phyloP scores from a whole-genome alignment of 352 stramenopile species.

The Globisporangium cystogenes region DNA sequence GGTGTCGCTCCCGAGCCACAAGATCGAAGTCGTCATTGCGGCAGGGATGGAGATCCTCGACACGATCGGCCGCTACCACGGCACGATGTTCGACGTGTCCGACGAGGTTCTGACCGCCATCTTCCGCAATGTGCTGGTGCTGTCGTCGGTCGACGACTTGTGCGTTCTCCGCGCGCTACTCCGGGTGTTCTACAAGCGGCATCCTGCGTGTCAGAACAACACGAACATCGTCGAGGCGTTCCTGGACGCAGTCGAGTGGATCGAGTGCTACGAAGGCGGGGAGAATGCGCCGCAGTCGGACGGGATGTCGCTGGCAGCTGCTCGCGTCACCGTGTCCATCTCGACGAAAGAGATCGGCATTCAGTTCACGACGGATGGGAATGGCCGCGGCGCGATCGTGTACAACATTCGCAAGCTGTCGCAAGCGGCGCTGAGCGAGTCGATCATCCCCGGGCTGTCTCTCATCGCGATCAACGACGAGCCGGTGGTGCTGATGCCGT shows the following conservation, averaged over 20 bases:
- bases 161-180: slow-evolving; percentile 43
- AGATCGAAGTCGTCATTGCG: slow-evolving; percentile 68
- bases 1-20: slow-evolving; percentile 76
- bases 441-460: slow-evolving; percentile 63
- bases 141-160: slow-evolving; percentile 57
- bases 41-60: slow-evolving; percentile 44
- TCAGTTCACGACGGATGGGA: slow-evolving; percentile 75
- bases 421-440: slow-evolving; percentile 66
- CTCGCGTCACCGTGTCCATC: slow-evolving; percentile 68
- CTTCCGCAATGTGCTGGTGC: slow-evolving; percentile 66
- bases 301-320: slow-evolving; percentile 38
- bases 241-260: slow-evolving; percentile 73
- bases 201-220: slow-evolving; percentile 74
- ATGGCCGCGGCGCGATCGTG: slow-evolving; percentile 71
- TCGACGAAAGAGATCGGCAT: slow-evolving; percentile 81
- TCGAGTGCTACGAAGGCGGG: slow-evolving; percentile 48
- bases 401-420: slow-evolving; percentile 74
- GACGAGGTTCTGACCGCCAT: slow-evolving; percentile 54
- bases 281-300: slow-evolving; percentile 34
- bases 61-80: slow-evolving; percentile 48
- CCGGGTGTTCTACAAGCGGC: slow-evolving; percentile 53
- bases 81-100: slow-evolving; percentile 47
- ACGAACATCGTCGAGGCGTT: slow-evolving; percentile 49
- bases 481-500: slow-evolving; percentile 72
- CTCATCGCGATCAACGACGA: slow-evolving; percentile 83